Evolutionary conservation across 2,329 filamentous ascomycete genomes (phyloP).

Genomic region (Sphaceloma murrayae): DNA sequence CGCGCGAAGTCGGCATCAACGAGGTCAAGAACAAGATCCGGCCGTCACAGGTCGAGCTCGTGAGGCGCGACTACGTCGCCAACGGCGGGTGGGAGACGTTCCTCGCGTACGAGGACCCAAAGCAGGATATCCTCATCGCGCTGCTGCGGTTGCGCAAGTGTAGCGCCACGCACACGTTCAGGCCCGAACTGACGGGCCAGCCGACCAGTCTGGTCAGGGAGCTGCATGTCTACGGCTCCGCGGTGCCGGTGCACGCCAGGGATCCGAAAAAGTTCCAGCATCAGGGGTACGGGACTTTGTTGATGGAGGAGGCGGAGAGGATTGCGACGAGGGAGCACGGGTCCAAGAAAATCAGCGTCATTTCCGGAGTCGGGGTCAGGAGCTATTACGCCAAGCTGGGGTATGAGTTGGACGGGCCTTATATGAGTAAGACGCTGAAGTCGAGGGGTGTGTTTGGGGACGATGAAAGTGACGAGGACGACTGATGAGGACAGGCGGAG

Average conservation of each 20-base stretch:
- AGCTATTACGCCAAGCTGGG: constrained; percentile 92
- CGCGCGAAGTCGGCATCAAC: constrained; percentile 93
- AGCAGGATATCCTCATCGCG: constrained; percentile 94
- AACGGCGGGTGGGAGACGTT: constrained; percentile 99
- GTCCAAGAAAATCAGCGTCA: constrained; percentile 89
- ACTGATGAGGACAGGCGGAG: constrained; percentile 20
- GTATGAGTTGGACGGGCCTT: constrained; percentile 87
- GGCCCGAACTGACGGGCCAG: constrained; percentile 74
- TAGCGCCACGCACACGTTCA: constrained; percentile 81
- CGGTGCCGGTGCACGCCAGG: constrained; percentile 91
- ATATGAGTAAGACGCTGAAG: constrained; percentile 40
- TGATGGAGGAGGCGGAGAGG: constrained; percentile 97
- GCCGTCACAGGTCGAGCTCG: constrained; percentile 89
- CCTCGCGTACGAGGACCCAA: constrained; percentile 93
- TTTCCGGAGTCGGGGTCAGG: constrained; percentile 91
- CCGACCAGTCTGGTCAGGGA: constrained; percentile 88
- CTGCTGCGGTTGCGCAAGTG: constrained; percentile 84
- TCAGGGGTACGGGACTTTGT: constrained; percentile 85
- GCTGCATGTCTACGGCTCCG: constrained; percentile 91
- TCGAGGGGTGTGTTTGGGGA: constrained; percentile 18
- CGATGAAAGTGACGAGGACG: constrained; percentile 23
- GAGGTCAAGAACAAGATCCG: constrained; percentile 99
- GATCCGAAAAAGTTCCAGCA: constrained; percentile 97
- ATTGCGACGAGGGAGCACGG: constrained; percentile 93
- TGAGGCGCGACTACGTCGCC: constrained; percentile 85